Evolutionary conservation across 2,329 filamentous ascomycete genomes (phyloP).

Genomic region (Beauveria brongniartii): DNA sequence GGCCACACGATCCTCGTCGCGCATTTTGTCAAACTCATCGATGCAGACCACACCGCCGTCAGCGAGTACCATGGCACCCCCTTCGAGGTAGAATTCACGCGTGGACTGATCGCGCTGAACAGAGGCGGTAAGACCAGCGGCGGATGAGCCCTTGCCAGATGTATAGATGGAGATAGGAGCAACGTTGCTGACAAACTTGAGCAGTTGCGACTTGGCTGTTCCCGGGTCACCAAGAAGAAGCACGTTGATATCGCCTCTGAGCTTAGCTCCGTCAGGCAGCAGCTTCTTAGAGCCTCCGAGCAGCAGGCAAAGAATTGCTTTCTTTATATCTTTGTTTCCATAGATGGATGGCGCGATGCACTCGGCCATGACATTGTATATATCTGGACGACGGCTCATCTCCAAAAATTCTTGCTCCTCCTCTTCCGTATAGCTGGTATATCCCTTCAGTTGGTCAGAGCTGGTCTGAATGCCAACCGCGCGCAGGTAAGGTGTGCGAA

Average conservation of each 20-base stretch:
- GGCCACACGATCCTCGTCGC: slow-evolving; percentile 92
- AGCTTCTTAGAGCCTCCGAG: slow-evolving; percentile 98
- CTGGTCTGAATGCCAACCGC: slow-evolving; percentile 90
- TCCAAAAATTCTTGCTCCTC: slow-evolving; percentile 95
- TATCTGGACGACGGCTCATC: slow-evolving; percentile 79
- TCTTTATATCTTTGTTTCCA: slow-evolving; percentile 93
- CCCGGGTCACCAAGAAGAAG: slow-evolving; percentile 92
- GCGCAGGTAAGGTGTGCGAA: slow-evolving; percentile 88
- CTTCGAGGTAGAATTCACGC: slow-evolving; percentile 94
- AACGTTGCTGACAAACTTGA: slow-evolving; percentile 96
- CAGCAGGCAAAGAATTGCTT: slow-evolving; percentile 86
- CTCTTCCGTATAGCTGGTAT: slow-evolving; percentile 78
- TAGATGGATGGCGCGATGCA: slow-evolving; percentile 98
- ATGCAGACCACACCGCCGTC: slow-evolving; percentile 97
- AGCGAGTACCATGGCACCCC: slow-evolving; percentile 95
- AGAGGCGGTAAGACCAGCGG: slow-evolving; percentile 92
- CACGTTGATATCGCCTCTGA: slow-evolving; percentile 97
- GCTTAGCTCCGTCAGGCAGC: slow-evolving; percentile 91
- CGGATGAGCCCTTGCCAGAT: slow-evolving; percentile 94
- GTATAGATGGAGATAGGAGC: slow-evolving; percentile 98
- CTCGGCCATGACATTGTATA: slow-evolving; percentile 84
- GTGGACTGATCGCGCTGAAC: slow-evolving; percentile 90
- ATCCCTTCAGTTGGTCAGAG: slow-evolving; percentile 82
- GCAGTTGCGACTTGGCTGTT: slow-evolving; percentile 92
- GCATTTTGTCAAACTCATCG: slow-evolving; percentile 99